Evolutionary conservation across 257 asterid genomes (phyloP).

Genomic region (Solanum arcanum): DNA sequence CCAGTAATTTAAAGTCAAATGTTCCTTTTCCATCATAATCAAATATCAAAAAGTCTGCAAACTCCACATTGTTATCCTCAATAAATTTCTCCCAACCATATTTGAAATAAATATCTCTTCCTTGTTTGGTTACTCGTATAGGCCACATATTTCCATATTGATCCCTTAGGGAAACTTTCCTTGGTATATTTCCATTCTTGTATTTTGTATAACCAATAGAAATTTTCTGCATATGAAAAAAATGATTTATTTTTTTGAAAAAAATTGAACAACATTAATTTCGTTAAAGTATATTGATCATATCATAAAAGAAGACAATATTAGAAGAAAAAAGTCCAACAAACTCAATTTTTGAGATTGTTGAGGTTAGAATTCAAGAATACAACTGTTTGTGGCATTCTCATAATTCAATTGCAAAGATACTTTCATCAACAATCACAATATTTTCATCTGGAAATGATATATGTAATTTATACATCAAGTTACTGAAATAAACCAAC

Average conservation of each 20-base stretch:
- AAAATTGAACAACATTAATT: background rate
- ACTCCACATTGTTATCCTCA: background rate
- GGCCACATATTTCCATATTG: background rate
- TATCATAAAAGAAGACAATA: background rate
- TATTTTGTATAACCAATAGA: background rate
- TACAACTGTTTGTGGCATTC: too few relatives aligned
- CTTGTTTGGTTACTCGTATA: background rate
- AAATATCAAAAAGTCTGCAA: background rate
- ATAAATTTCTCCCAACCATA: background rate
- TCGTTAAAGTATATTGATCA: background rate
- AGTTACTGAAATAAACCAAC: too few relatives aligned
- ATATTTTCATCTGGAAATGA: too few relatives aligned
- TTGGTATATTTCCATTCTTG: background rate
- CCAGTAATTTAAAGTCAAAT: background rate
- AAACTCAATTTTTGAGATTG: background rate
- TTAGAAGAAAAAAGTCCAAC: background rate
- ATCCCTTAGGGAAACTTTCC: background rate
- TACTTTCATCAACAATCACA: too few relatives aligned
- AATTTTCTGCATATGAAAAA: too few relatives aligned
- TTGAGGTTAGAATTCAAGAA: background rate
- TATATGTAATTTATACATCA: too few relatives aligned
- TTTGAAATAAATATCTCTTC: too few relatives aligned
- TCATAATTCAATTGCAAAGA: too few relatives aligned
- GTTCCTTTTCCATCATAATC: background rate
- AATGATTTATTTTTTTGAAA: too few relatives aligned